A percentile compares a stretch with the other conserved stretches of the same genome.
Conservation (phyloP, 176 grass and related monocot genomes). For the Typha latifolia region DNA sequence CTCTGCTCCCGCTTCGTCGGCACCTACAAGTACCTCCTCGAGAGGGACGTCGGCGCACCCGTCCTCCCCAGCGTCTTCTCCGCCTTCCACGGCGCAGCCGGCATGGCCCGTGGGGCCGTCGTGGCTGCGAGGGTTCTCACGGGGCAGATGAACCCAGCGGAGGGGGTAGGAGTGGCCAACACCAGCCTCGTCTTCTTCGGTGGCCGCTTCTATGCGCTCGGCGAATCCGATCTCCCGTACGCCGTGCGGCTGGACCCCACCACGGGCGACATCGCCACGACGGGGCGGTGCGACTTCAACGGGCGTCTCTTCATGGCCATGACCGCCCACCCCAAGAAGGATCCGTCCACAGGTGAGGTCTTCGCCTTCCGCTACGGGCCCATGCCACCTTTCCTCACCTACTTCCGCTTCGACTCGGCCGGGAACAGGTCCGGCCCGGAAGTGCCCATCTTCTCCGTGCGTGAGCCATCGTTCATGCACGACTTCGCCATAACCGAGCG, state of each 20-base stretch:
- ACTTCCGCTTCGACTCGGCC: slow-evolving; percentile 66
- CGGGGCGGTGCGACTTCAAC: slow-evolving; percentile 53
- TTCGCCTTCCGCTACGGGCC: slow-evolving; percentile 78
- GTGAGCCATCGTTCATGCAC: slow-evolving; percentile 60
- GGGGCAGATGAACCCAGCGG: slow-evolving; percentile 64
- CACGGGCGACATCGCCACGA: slow-evolving; percentile 55
- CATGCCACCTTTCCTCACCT: slow-evolving; percentile 72
- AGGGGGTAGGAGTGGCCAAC: slow-evolving; percentile 72
- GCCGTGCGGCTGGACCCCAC: slow-evolving; percentile 38
- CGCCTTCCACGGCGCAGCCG: slow-evolving; percentile 62
- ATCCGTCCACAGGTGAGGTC: slow-evolving; percentile 52
- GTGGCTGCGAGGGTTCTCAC: slow-evolving; percentile 65
- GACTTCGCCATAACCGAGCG: slow-evolving; percentile 80
- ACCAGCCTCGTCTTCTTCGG: slow-evolving; percentile 79
- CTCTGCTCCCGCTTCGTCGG: slow-evolving; percentile 94
- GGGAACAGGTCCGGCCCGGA: slow-evolving; percentile 65
- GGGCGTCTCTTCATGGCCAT: slow-evolving; percentile 65
- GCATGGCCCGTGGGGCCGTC: slow-evolving; percentile 59
- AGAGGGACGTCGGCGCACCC: slow-evolving; percentile 54
- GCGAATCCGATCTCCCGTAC: slow-evolving; percentile 85
- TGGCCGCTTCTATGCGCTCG: slow-evolving; percentile 66
- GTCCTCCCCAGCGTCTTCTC: slow-evolving; percentile 71
- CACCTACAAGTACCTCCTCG: slow-evolving; percentile 85
- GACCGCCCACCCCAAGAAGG: slow-evolving; percentile 91
- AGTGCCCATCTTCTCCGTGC: slow-evolving; percentile 78